Percentiles rank a stretch among this genome's conserved stretches.
phyloP scores from a whole-genome alignment of 2,329 filamentous ascomycete species.

The Penicillium sp. region DNA sequence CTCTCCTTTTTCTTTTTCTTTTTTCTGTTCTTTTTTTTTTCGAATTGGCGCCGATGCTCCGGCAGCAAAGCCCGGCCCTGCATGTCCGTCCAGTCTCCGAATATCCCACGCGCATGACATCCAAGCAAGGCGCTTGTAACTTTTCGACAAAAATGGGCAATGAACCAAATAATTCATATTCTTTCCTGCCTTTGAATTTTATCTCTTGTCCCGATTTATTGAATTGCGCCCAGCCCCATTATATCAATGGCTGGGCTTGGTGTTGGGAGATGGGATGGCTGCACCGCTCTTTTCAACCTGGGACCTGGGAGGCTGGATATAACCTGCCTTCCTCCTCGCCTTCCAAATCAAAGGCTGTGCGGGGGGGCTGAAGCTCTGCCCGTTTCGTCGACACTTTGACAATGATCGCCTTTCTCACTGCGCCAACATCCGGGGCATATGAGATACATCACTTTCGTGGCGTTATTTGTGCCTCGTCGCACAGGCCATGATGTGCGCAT shows the following conservation, averaged over 20 bases:
- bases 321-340: neutral
- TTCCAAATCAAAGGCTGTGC: neutral
- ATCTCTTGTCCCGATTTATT: neutral
- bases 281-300: neutral
- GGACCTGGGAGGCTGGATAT: slow-evolving; percentile 2
- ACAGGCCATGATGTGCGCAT: slow-evolving; percentile 19
- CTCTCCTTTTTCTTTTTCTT: neutral
- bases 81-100: slow-evolving; percentile 2
- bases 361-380: neutral
- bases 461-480: slow-evolving; percentile 18
- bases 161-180: neutral
- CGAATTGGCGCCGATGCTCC: neutral
- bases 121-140: slow-evolving; percentile 5
- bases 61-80: neutral
- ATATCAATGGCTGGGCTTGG: neutral
- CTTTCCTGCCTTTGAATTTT: neutral
- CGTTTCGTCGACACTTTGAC: slow-evolving; percentile 1
- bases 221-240: neutral
- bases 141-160: neutral
- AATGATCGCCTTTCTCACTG: neutral
- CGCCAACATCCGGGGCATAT: neutral
- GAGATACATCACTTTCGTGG: slow-evolving; percentile 22
- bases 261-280: neutral
- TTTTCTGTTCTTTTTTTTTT: neutral
- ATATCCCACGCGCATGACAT: slow-evolving; percentile 5